Evolutionary conservation across 164 flowering plant genomes (phyloP), one percentile per base, ranked within the genome.

Genomic region (Nelumbo lutea): DNA sequence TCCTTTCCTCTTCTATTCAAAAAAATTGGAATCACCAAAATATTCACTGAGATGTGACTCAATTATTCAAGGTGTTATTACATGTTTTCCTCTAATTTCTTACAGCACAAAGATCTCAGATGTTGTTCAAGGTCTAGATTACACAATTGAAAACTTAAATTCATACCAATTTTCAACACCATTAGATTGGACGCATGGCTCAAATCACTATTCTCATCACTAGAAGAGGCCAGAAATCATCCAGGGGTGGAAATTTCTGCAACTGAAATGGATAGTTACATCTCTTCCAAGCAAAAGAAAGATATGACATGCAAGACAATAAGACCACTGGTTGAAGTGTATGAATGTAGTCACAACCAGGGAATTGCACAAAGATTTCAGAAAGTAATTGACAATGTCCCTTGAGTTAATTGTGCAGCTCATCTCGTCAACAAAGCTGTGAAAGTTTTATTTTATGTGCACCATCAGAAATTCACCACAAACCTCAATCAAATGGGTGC

Each of bases 141-240:
- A 81, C 80, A 72, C 82, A 59, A 73, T 89, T 68, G 96, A 90
- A 80, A 86, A 82, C 82, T 70, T 85, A 13, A 76, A 75, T 63
- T 80, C 90, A 38, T 88, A 84, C 62, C 84, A 80, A 65, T 76
- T 79, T 42, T 79, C 82, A 53, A 66, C 73, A n/a, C 90, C 97
- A 63, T 87, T 92, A 68, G 86, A 78, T 78, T 93, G 11, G 96
- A 90, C 79, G 84, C 82, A 45, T 93, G 98, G 98, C 73, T 90
- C 43, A 81, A 77, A 76, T 71, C 9, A 45, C 66, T 89, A 48
- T 82, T 86, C 75, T 72, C 74, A 10, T 85, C 88, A 62, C 64
- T 87, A 43, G 80, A 61, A 50, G 81, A 76, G 64, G 62, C 73
- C 50, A 71, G 72, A 62, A 39, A 45, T 66, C 72, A 73, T 7